A percentile compares a stretch with the other conserved stretches of the same genome.
These are phyloP conservation scores for Fusarium aywerte DNA, from an alignment of 2,329 filamentous ascomycete genomes.

Conservation along the genomic window DNA sequence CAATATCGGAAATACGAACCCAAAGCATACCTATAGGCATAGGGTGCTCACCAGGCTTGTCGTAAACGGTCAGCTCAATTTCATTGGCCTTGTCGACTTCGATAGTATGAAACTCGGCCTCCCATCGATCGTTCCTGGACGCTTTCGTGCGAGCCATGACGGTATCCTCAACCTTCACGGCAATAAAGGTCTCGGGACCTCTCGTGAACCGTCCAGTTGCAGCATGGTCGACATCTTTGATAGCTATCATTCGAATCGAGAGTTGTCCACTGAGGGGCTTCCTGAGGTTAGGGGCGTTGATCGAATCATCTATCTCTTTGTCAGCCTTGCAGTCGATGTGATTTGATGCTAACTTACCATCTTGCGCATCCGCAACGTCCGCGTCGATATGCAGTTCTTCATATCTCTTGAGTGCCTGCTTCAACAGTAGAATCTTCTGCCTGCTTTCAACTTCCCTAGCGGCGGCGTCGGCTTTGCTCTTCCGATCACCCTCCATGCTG, in stretches of 20 bases:
- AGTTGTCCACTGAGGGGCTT: slow-evolving; percentile 96
- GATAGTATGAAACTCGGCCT: slow-evolving; percentile 89
- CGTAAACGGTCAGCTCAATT: slow-evolving; percentile 96
- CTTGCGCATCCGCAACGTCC: slow-evolving; percentile 78
- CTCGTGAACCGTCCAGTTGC: slow-evolving; percentile 85
- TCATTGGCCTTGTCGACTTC: slow-evolving; percentile 99
- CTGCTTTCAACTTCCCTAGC: slow-evolving; percentile 92
- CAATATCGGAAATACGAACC: slow-evolving; percentile 96
- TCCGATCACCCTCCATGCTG: slow-evolving; percentile 95
- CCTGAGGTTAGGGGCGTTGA: slow-evolving; percentile 92
- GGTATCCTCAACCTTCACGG: slow-evolving; percentile 95
- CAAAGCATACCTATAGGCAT: slow-evolving; percentile 95
- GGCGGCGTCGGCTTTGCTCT: slow-evolving; percentile 93
- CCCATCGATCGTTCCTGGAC: slow-evolving; percentile 89
- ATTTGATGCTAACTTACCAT: slow-evolving; percentile 69
- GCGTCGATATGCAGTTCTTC: slow-evolving; percentile 97
- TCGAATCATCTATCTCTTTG: slow-evolving; percentile 80
- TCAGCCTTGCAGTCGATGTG: slow-evolving; percentile 30
- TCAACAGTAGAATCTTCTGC: slow-evolving; percentile 95
- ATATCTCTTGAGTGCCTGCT: slow-evolving; percentile 95
- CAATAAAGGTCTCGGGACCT: slow-evolving; percentile 93
- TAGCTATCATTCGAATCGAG: slow-evolving; percentile 84
- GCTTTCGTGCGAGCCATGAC: slow-evolving; percentile 88
- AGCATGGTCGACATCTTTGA: slow-evolving; percentile 95
- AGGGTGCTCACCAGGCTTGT: slow-evolving; percentile 90